phyloP scores from a whole-genome alignment of 2,329 filamentous ascomycete species.

The Talaromyces amestolkiae region DNA sequence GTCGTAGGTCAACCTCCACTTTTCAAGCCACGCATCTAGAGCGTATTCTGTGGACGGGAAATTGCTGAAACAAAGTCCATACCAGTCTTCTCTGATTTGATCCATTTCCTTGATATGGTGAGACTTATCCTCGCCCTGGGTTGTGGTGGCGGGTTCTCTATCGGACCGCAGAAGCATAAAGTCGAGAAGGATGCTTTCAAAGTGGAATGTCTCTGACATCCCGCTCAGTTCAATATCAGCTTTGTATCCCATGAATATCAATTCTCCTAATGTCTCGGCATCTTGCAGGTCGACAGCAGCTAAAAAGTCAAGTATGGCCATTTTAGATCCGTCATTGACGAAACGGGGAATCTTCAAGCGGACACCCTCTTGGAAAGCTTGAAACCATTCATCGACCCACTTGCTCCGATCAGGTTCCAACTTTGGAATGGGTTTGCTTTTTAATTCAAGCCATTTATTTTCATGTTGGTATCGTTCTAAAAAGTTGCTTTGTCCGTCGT shows the following conservation, averaged over 20 bases:
- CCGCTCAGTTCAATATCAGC: not conserved
- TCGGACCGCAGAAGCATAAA: not conserved
- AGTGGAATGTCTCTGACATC: not conserved
- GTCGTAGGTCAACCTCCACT: not conserved
- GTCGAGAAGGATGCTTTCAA: not conserved
- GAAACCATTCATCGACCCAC: not conserved
- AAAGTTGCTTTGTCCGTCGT: not conserved
- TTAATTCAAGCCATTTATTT: not conserved
- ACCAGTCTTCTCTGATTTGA: not conserved
- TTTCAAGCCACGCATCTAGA: not conserved
- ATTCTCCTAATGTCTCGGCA: not conserved
- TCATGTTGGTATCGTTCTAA: not conserved
- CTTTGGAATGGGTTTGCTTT: not conserved
- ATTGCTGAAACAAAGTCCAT: not conserved
- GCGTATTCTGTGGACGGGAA: not conserved
- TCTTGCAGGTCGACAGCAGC: not conserved
- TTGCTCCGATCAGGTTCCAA: not conserved
- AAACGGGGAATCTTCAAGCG: not conserved
- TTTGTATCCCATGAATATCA: not conserved
- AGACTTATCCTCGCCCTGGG: no score
- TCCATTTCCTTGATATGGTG: not conserved
- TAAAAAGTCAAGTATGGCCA: not conserved
- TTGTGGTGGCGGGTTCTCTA: no score
- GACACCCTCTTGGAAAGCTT: not conserved
- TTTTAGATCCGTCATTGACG: not conserved